These are phyloP conservation scores for Tolypocladium sp. DNA, from an alignment of 2,329 filamentous ascomycete species.

Conservation along the genomic window DNA sequence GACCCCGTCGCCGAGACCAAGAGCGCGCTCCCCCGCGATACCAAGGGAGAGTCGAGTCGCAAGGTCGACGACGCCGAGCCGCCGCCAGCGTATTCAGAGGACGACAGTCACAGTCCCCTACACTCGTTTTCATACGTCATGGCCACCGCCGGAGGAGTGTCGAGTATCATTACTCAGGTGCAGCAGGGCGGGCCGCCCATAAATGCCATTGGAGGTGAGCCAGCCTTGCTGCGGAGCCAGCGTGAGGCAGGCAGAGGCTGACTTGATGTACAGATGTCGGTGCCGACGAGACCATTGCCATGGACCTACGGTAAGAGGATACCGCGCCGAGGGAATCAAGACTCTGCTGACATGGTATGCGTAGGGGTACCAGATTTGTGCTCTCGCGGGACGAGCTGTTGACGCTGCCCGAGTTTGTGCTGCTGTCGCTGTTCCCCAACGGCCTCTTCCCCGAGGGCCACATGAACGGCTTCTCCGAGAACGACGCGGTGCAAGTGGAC, in stretches of 20 bases:
- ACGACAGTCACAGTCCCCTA: conserved; percentile 85
- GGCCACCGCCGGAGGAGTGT: conserved; percentile 91
- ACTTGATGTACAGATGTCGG: conserved; percentile 53
- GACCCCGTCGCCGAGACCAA: conserved; percentile 66
- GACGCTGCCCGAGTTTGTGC: conserved; percentile 92
- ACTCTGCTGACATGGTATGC: conserved; percentile 14
- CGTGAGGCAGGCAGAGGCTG: background rate
- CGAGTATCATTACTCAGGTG: conserved; percentile 99
- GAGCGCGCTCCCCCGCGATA: conserved; percentile 71
- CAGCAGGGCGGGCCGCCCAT: conserved; percentile 86
- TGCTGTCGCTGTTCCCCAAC: conserved; percentile 96
- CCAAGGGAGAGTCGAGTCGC: conserved; percentile 63
- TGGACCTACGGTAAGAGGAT: conserved; percentile 73
- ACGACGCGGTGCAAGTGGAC: conserved; percentile 93
- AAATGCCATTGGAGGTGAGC: conserved; percentile 76
- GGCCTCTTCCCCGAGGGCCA: conserved; percentile 96
- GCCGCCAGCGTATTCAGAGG: conserved; percentile 92
- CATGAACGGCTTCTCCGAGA: conserved; percentile 85
- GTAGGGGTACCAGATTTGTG: conserved; percentile 84
- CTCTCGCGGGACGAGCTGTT: conserved; percentile 90
- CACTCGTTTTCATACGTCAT: conserved; percentile 92
- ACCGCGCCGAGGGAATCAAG: too few species aligned
- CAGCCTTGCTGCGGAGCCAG: background rate
- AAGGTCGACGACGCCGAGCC: conserved; percentile 84
- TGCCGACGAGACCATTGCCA: conserved; percentile 86